Percentiles rank a stretch among this genome's conserved stretches.
Evolutionary conservation across 345 rosid species (phyloP).

Genomic region (Salix arbutifolia): DNA sequence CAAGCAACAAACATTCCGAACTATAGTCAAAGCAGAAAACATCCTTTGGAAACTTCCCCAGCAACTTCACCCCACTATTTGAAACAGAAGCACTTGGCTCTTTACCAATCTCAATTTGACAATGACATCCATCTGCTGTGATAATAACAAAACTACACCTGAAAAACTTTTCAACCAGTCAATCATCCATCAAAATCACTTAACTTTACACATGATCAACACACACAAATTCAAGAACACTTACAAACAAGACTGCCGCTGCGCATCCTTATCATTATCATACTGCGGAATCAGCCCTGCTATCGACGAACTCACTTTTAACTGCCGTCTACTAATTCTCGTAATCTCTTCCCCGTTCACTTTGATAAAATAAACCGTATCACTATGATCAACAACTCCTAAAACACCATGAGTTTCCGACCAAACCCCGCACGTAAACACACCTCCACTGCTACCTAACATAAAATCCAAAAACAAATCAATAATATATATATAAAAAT

Average conservation of each 20-base stretch:
- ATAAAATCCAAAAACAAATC: constrained; percentile 12
- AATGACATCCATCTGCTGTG: constrained; percentile 69
- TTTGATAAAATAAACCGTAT: constrained; percentile 66
- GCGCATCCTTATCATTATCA: constrained; percentile 39
- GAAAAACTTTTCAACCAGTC: constrained; percentile 27
- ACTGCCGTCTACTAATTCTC: constrained; percentile 48
- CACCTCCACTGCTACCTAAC: constrained; percentile 47
- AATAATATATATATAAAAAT: background rate
- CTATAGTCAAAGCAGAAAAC: constrained; percentile 72
- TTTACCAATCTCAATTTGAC: constrained; percentile 61
- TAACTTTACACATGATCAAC: background rate
- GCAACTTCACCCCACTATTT: constrained; percentile 33
- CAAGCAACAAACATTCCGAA: constrained; percentile 56
- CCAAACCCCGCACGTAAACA: constrained; percentile 74
- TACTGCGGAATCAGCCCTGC: constrained; percentile 60
- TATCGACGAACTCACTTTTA: constrained; percentile 57
- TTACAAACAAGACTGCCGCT: constrained; percentile 60
- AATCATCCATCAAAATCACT: constrained; percentile 5
- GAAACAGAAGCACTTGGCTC: constrained; percentile 61
- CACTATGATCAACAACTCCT: constrained; percentile 64
- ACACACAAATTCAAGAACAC: constrained; percentile 15
- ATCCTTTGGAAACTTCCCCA: constrained; percentile 56
- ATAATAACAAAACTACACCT: constrained; percentile 69
- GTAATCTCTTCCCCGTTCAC: constrained; percentile 80
- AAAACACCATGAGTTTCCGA: constrained; percentile 78